Evolutionary conservation across 768 basidiomycete genomes (phyloP).

Genomic region (Neoboletus brunneissimus): DNA sequence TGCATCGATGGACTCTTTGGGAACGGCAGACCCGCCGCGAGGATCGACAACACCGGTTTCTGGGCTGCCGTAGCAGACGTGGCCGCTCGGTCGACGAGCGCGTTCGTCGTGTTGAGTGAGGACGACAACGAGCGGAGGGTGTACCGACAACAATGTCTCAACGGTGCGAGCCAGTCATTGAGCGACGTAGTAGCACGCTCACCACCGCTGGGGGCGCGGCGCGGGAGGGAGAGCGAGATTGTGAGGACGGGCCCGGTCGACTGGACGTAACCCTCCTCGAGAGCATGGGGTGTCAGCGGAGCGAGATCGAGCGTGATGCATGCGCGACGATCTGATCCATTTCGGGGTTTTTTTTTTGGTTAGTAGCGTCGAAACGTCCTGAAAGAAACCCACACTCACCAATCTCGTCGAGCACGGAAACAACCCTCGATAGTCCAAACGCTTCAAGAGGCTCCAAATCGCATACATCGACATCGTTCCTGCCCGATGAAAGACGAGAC

Average conservation of each 20-base stretch:
- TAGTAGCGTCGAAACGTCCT: neutral
- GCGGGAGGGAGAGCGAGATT: slow-evolving; percentile 38
- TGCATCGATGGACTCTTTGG: slow-evolving; percentile 75
- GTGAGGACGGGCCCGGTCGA: slow-evolving; percentile 33
- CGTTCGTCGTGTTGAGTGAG: slow-evolving; percentile 25
- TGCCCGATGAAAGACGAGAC: slow-evolving; percentile 14
- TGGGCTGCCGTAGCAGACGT: slow-evolving; percentile 30
- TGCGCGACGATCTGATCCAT: slow-evolving; percentile 22
- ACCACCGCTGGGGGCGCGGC: neutral
- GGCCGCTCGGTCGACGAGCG: slow-evolving; percentile 28
- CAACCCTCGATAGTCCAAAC: slow-evolving; percentile 48
- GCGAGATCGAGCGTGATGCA: slow-evolving; percentile 50
- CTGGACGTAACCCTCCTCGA: slow-evolving; percentile 37
- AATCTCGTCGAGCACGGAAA: slow-evolving; percentile 43
- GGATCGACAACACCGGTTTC: slow-evolving; percentile 37
- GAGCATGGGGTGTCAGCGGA: slow-evolving; percentile 40
- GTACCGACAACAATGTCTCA: slow-evolving; percentile 50
- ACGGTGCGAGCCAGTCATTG: slow-evolving; percentile 45
- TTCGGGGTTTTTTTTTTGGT: neutral
- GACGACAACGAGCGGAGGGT: slow-evolving; percentile 44
- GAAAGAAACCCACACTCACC: slow-evolving; percentile 9
- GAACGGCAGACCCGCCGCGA: slow-evolving; percentile 50
- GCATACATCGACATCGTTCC: slow-evolving; percentile 26
- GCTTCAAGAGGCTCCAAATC: slow-evolving; percentile 43
- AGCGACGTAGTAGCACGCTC: neutral